Evolutionary conservation across 805 yeast species (phyloP), one percentile per base, ranked within the genome.

Genomic region (Scheffersomyces lignosus): DNA sequence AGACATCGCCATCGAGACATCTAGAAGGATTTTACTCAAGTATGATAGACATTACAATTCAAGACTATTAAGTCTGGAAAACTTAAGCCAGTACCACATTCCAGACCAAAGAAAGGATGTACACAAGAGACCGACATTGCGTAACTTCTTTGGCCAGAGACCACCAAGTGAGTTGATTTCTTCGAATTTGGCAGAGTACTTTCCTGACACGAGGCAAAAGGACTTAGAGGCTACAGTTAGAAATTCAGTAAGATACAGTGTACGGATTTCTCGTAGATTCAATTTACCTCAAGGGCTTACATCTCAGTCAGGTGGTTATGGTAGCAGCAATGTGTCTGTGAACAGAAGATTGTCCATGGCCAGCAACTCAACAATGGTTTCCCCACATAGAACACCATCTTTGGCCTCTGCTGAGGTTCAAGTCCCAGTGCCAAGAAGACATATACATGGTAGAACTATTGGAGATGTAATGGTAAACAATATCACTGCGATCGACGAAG

Each of bases 131-230:
- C 38, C 53, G 4, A 51, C 58, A 2, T 43, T 74, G 49, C 68
- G 77, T 38, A 71, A 66, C 37, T 74, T 86, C 41, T 82, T 83
- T 59, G 95, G 95, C 16, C 96, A 87, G 58, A 73, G 99, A 52
- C 99, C 99, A 5, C 90, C 98, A 1, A 82, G 93, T 41, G 95
- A 88, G 54, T 75, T 90, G 49, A 93, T 91, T 43, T 87, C 97
- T 1, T 81, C 90, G 2, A 88, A 91, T 53, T 66, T 91, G 45
- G 83, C 89, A 2, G 96, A 90, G 45, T 91, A 87, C 58, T 93
- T 93, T 70, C 99, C 99, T 0, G 83, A 81, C 27, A 81, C 95
- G 0, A 81, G 78, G 16, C 76, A 80, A 34, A 71, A 75, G 30
- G 83, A 83, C 39, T 71, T 93, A 44, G 84, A 84, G 43, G 81